A percentile compares a stretch with the other conserved stretches of the same genome.
phyloP scores from a whole-genome alignment of 495 filamentous ascomycete genomes.

The Tetracladium setigerum region DNA sequence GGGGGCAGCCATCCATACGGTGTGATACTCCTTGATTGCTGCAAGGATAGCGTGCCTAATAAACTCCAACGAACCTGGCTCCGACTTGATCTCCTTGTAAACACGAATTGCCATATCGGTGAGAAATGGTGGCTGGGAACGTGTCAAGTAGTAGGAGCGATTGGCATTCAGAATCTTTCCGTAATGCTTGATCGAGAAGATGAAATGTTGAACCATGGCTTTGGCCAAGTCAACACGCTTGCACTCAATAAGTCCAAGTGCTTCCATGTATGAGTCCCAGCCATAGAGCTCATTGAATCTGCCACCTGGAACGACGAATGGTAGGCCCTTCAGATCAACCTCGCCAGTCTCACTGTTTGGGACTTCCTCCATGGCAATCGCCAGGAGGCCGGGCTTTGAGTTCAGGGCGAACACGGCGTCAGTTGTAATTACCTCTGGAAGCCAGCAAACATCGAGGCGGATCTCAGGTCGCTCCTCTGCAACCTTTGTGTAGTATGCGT shows the following conservation, averaged over 20 bases:
- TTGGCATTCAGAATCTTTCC: slow-evolving; percentile 97
- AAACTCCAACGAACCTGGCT: slow-evolving; percentile 69
- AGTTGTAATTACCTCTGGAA: slow-evolving; percentile 66
- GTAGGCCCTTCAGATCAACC: slow-evolving; percentile 65
- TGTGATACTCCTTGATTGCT: slow-evolving; percentile 95
- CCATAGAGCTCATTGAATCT: slow-evolving; percentile 96
- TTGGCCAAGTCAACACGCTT: slow-evolving; percentile 79
- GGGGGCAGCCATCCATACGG: slow-evolving; percentile 77
- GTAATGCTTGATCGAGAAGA: slow-evolving; percentile 96
- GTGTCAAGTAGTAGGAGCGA: slow-evolving; percentile 85
- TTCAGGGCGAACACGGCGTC: slow-evolving; percentile 68
- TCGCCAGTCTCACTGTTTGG: slow-evolving; percentile 55
- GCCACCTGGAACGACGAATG: slow-evolving; percentile 93
- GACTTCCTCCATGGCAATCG: slow-evolving; percentile 77
- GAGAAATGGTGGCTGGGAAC: slow-evolving; percentile 92
- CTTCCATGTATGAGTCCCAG: slow-evolving; percentile 98
- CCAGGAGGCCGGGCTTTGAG: slow-evolving; percentile 77
- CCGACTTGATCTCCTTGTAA: slow-evolving; percentile 79
- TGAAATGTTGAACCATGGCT: slow-evolving; percentile 91
- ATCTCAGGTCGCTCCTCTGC: slow-evolving; percentile 70
- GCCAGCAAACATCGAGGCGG: slow-evolving; percentile 73
- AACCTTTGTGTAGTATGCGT: slow-evolving; percentile 76
- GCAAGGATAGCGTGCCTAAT: slow-evolving; percentile 71
- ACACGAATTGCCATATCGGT: slow-evolving; percentile 93
- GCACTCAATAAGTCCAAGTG: slow-evolving; percentile 74